These are phyloP conservation scores for Rhodosporidiobolus odoratus DNA, from an alignment of 768 basidiomycete genomes.

Conservation along the genomic window DNA sequence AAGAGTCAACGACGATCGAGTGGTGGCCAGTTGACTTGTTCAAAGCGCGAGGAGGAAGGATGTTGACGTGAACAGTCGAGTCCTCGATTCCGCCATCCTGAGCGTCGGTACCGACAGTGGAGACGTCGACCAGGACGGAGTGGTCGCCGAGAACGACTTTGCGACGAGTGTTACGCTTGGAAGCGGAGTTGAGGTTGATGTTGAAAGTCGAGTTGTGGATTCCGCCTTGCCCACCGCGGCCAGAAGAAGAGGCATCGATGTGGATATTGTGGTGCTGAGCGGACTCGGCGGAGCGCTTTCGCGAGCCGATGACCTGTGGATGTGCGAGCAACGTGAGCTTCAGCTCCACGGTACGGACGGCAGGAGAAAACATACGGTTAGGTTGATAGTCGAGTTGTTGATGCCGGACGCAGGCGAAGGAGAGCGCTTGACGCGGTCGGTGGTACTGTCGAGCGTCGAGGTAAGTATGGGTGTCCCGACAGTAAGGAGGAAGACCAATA, in stretches of 20 bases:
- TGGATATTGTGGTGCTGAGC: conserved; percentile 37
- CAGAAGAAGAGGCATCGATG: conserved; percentile 35
- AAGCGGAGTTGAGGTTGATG: conserved; percentile 35
- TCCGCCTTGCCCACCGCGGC: conserved; percentile 18
- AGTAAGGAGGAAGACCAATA: neutral
- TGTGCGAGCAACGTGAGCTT: neutral
- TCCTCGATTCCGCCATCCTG: conserved; percentile 25
- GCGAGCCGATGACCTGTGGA: conserved; percentile 5
- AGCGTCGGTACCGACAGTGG: conserved; percentile 7
- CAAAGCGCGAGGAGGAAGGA: conserved; percentile 31
- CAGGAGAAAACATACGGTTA: conserved; percentile 18
- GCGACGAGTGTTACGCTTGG: conserved; percentile 11
- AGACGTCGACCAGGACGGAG: conserved; percentile 37
- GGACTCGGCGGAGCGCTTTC: neutral
- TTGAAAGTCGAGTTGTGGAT: conserved; percentile 38
- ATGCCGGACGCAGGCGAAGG: conserved; percentile 10
- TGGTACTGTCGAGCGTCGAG: neutral
- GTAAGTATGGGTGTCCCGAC: neutral
- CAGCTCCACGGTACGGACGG: no score
- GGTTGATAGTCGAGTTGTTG: conserved; percentile 40
- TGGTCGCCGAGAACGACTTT: conserved; percentile 31
- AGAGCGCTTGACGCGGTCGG: conserved; percentile 26
- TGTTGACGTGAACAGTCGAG: conserved; percentile 38
- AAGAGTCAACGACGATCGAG: conserved; percentile 38
- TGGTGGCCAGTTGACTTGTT: conserved; percentile 31